Percentiles rank a stretch among this genome's conserved stretches.
These are phyloP conservation scores for Cladophialophora immunda DNA, from an alignment of 2,329 filamentous ascomycete species.

Conservation along the genomic window DNA sequence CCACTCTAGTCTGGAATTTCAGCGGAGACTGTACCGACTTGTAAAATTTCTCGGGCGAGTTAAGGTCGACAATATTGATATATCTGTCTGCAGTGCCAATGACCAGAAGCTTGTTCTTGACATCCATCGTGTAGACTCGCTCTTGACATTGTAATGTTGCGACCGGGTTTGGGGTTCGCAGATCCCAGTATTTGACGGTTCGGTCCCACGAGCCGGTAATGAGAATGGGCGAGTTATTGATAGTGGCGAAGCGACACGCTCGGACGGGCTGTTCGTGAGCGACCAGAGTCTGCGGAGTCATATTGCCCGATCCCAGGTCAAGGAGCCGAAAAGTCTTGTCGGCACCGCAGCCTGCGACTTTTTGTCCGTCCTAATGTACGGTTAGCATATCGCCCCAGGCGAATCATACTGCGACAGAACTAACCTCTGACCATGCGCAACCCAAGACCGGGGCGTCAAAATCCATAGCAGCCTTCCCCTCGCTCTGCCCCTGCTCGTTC, in stretches of 20 bases:
- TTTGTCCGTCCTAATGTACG: conserved; percentile 78
- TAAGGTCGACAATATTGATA: conserved; percentile 93
- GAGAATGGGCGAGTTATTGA: conserved; percentile 77
- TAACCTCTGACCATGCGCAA: conserved; percentile 87
- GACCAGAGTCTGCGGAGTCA: conserved; percentile 67
- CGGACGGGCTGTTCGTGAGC: conserved; percentile 82
- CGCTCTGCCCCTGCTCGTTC: conserved; percentile 75
- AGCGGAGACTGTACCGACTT: conserved; percentile 95
- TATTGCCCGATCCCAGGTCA: conserved; percentile 72
- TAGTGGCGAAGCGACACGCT: conserved; percentile 78
- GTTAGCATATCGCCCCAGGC: conserved; percentile 26
- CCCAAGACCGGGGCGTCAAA: conserved; percentile 85
- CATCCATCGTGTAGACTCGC: conserved; percentile 84
- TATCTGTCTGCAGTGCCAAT: conserved; percentile 93
- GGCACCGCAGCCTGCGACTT: conserved; percentile 85
- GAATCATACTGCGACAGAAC: conserved; percentile 41
- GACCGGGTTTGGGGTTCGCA: conserved; percentile 58
- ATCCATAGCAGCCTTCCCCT: conserved; percentile 85
- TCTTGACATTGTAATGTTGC: conserved; percentile 59
- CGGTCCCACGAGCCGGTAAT: conserved; percentile 79
- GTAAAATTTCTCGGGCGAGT: conserved; percentile 88
- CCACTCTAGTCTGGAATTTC: conserved; percentile 96
- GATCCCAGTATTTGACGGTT: conserved; percentile 66
- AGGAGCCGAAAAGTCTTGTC: conserved; percentile 91
- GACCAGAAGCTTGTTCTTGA: conserved; percentile 86